These are phyloP conservation scores for Escovopsis sp. DNA, from an alignment of 2,329 filamentous ascomycete species.

Conservation along the genomic window DNA sequence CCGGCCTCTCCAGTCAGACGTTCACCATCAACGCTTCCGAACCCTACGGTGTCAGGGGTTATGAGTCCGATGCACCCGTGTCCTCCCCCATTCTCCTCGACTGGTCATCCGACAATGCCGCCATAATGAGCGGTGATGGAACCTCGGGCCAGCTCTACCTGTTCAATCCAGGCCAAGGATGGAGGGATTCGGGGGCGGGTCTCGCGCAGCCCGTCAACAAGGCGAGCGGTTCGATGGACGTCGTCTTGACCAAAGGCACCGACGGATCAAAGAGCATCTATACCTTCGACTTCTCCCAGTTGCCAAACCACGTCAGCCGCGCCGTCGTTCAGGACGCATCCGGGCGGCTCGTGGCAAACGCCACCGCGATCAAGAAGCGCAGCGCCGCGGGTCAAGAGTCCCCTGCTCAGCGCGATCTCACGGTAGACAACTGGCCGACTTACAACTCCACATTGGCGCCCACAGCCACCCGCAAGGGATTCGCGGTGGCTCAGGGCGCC, in stretches of 20 bases:
- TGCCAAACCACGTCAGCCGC: slow-evolving; percentile 61
- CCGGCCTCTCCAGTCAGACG: slow-evolving; percentile 51
- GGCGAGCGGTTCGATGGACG: slow-evolving; percentile 41
- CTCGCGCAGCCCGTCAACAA: slow-evolving; percentile 47
- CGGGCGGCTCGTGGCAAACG: slow-evolving; percentile 37
- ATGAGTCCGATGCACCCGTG: slow-evolving; percentile 46
- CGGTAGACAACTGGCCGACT: slow-evolving; percentile 51
- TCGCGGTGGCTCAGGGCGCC: slow-evolving; percentile 53
- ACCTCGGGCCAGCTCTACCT: slow-evolving; percentile 54
- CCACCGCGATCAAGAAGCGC: slow-evolving; percentile 24
- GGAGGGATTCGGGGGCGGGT: slow-evolving; percentile 51
- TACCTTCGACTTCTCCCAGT: slow-evolving; percentile 58
- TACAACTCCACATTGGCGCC: slow-evolving; percentile 70
- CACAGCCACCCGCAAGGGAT: slow-evolving; percentile 44
- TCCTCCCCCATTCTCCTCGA: slow-evolving; percentile 56
- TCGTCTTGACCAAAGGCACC: slow-evolving; percentile 51
- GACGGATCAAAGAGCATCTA: slow-evolving; percentile 69
- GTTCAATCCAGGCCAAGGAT: slow-evolving; percentile 49
- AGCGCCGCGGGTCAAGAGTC: slow-evolving; percentile 13
- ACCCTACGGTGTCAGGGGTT: slow-evolving; percentile 49
- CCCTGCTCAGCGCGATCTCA: slow-evolving; percentile 28
- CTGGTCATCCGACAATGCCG: slow-evolving; percentile 57
- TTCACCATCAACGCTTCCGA: slow-evolving; percentile 54
- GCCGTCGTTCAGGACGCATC: slow-evolving; percentile 49
- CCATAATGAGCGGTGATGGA: slow-evolving; percentile 56